These are phyloP conservation scores for Phoenix roebelenii DNA, from an alignment of 176 grass and related monocot genomes.

Conservation along the genomic window DNA sequence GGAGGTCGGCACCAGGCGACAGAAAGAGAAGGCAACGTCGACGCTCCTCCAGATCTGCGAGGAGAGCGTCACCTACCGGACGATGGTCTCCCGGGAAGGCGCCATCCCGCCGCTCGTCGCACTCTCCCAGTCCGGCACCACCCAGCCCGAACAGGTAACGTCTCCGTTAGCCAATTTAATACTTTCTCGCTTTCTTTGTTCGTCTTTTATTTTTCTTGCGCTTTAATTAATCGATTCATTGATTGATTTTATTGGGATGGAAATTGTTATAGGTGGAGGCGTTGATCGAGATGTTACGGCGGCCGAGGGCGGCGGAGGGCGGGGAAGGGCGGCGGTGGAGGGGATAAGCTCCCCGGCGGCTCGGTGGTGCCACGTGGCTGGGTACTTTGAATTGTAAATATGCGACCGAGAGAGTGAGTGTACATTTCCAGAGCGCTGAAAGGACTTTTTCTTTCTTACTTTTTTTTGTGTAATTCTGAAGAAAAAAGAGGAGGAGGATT, in stretches of 20 bases:
- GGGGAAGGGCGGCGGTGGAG: background rate
- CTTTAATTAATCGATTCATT: too few species aligned
- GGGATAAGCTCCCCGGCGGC: background rate
- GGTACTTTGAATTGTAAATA: slow-evolving; percentile 28
- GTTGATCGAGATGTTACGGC: slow-evolving; percentile 64
- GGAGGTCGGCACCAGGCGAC: slow-evolving; percentile 42
- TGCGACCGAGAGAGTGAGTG: slow-evolving; percentile 60
- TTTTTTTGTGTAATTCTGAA: too few species aligned
- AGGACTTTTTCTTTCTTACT: too few species aligned
- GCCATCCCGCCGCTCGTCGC: slow-evolving; percentile 89
- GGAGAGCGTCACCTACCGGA: slow-evolving; percentile 46
- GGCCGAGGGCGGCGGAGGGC: slow-evolving; percentile 44
- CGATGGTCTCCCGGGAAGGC: slow-evolving; percentile 82
- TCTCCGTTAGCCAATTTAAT: background rate
- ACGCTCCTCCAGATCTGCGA: slow-evolving; percentile 87
- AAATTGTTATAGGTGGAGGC: slow-evolving; percentile 40
- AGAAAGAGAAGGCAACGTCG: slow-evolving; percentile 73
- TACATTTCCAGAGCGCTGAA: slow-evolving; percentile 49
- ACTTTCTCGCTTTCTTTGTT: too few species aligned
- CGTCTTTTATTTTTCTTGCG: too few species aligned
- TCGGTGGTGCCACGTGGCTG: slow-evolving; percentile 14
- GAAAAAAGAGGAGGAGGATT: too few species aligned
- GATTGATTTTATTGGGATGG: too few species aligned
- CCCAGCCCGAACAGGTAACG: slow-evolving; percentile 38
- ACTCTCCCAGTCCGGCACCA: slow-evolving; percentile 58